A percentile compares a stretch with the other conserved stretches of the same genome.
Conservation (phyloP, 164 flowering plant genomes). For the Saururus chinensis region DNA sequence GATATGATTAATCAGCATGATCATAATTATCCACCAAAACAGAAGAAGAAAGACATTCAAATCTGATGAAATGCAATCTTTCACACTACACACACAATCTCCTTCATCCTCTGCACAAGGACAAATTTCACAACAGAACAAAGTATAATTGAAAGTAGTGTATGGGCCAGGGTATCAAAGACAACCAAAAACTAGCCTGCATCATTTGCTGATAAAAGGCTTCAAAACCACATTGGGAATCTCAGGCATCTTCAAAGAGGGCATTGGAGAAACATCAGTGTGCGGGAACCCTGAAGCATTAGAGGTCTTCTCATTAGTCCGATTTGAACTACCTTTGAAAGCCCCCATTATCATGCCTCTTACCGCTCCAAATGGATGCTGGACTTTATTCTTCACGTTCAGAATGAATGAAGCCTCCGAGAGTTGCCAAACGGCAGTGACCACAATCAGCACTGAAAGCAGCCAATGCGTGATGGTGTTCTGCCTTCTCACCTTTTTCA, state of each 20-base stretch:
- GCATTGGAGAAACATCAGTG: neutral
- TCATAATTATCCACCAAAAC: too few species aligned
- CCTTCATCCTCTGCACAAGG: too few species aligned
- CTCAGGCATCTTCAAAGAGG: neutral
- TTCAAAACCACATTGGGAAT: neutral
- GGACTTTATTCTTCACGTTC: conserved; percentile 37
- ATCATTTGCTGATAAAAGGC: neutral
- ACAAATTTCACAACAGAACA: neutral
- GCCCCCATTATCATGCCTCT: conserved; percentile 27
- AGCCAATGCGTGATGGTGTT: conserved; percentile 60
- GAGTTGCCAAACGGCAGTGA: conserved; percentile 59
- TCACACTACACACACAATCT: too few species aligned
- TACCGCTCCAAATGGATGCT: conserved; percentile 45
- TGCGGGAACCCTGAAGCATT: neutral
- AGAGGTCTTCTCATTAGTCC: neutral
- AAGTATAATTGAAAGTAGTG: too few species aligned
- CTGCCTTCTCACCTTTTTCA: conserved; percentile 54
- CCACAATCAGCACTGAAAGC: conserved; percentile 48
- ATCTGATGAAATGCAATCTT: too few species aligned
- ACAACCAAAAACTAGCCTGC: neutral
- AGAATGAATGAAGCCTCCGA: conserved; percentile 60
- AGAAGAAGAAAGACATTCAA: too few species aligned
- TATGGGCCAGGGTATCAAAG: neutral
- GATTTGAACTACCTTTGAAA: conserved; percentile 8
- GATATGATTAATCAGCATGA: too few species aligned